These are phyloP conservation scores for Kandelia obovata DNA, from an alignment of 345 rosid genomes.

Conservation along the genomic window DNA sequence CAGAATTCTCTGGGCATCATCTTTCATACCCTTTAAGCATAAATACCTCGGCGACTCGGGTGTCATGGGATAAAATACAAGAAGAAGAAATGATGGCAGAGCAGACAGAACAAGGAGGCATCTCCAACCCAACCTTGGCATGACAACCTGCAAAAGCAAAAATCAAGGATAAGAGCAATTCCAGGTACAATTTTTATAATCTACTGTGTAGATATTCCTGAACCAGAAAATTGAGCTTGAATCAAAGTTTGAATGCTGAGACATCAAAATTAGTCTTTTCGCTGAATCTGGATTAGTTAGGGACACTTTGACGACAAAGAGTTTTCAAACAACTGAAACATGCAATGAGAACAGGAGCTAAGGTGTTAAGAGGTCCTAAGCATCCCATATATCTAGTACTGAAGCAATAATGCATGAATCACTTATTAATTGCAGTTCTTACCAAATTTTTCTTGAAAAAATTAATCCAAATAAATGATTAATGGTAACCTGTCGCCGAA, in stretches of 20 bases:
- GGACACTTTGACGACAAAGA: too few species aligned
- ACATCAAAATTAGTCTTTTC: slow-evolving; percentile 26
- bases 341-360: too few species aligned
- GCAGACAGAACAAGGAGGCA: slow-evolving; percentile 84
- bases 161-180: slow-evolving; percentile 11
- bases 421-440: neutral
- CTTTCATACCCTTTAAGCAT: slow-evolving; percentile 60
- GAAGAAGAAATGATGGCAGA: slow-evolving; percentile 70
- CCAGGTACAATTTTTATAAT: neutral
- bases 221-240: neutral
- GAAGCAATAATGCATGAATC: neutral
- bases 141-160: slow-evolving; percentile 55
- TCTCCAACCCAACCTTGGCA: slow-evolving; percentile 90
- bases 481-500: neutral
- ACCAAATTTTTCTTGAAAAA: neutral
- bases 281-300: neutral
- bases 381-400: too few species aligned
- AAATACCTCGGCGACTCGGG: slow-evolving; percentile 90
- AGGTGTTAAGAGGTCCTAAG: too few species aligned
- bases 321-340: too few species aligned
- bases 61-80: slow-evolving; percentile 59
- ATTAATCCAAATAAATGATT: neutral
- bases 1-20: slow-evolving; percentile 58
- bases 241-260: neutral
- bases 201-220: neutral